Evolutionary conservation across 2,329 filamentous ascomycete genomes (phyloP).

Genomic region (Stenocarpella maydis): DNA sequence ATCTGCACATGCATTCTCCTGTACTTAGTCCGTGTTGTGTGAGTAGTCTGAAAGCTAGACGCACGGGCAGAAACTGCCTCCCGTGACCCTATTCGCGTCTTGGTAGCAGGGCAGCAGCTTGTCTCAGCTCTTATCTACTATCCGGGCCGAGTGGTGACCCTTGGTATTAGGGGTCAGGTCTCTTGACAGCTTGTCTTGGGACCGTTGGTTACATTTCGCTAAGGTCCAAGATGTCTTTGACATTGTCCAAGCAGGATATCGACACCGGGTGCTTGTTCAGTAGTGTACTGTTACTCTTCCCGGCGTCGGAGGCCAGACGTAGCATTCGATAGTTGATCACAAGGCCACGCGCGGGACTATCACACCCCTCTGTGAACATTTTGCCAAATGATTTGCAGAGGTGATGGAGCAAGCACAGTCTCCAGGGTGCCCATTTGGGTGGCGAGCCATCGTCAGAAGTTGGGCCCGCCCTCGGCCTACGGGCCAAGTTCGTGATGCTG

Average conservation of each 20-base stretch:
- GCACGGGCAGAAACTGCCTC: slow-evolving; percentile 11
- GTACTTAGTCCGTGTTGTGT: not conserved
- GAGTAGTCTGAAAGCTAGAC: not conserved
- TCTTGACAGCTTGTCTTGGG: slow-evolving; percentile 19
- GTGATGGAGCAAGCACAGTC: not conserved
- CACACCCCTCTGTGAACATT: not conserved
- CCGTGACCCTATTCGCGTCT: not conserved
- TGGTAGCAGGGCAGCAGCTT: not conserved
- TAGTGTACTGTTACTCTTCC: not conserved
- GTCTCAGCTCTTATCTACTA: slow-evolving; percentile 10
- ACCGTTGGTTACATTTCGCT: not conserved
- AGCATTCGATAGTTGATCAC: not conserved
- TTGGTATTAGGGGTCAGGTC: too few relatives aligned
- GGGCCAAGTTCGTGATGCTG: not conserved
- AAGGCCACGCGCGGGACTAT: not conserved
- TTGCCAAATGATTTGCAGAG: slow-evolving; percentile 11
- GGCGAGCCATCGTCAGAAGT: not conserved
- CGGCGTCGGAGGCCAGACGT: slow-evolving; percentile 1
- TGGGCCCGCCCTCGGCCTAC: not conserved
- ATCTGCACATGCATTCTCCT: not conserved
- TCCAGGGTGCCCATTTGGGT: not conserved
- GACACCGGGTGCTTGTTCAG: not conserved
- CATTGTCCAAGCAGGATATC: slow-evolving; percentile 1
- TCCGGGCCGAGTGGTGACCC: not conserved
- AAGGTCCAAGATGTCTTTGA: not conserved